These are phyloP conservation scores for Acrasis kona DNA, from an alignment of 78 protist genomes.

Conservation along the genomic window DNA sequence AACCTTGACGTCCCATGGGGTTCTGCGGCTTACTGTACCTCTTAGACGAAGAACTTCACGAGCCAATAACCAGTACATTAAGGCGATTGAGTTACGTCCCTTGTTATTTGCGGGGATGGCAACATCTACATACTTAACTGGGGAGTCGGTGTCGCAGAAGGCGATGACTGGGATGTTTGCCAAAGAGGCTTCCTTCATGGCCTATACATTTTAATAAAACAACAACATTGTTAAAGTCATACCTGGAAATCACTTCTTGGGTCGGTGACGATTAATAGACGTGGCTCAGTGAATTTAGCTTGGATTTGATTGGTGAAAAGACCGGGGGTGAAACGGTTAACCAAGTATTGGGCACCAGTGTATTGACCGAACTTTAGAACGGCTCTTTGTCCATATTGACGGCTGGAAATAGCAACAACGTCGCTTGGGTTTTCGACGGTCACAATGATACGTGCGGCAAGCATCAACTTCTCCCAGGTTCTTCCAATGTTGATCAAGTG, in stretches of 20 bases:
- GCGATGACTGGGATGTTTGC: slow-evolving; percentile 98
- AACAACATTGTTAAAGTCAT: not conserved
- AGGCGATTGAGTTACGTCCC: slow-evolving; percentile 79
- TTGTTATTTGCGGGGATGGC: slow-evolving; percentile 99
- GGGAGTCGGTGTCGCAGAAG: slow-evolving; percentile 95
- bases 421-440: slow-evolving; percentile 98
- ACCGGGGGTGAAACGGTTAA: slow-evolving; percentile 99
- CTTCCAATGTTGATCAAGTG: slow-evolving; percentile 93
- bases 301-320: slow-evolving; percentile 98
- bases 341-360: slow-evolving; percentile 84
- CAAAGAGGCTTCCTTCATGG: slow-evolving; percentile 90
- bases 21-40: slow-evolving; percentile 74
- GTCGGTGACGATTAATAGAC: slow-evolving; percentile 95
- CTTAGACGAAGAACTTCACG: slow-evolving; percentile 98
- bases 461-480: slow-evolving; percentile 98
- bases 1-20: slow-evolving; percentile 90
- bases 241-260: slow-evolving; percentile 94
- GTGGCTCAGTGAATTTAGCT: slow-evolving; percentile 94
- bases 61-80: slow-evolving; percentile 97
- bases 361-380: slow-evolving; percentile 95
- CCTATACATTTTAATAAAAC: slow-evolving; percentile 25
- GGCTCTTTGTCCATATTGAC: slow-evolving; percentile 95
- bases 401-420: slow-evolving; percentile 75
- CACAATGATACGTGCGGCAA: slow-evolving; percentile 98
- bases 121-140: slow-evolving; percentile 83